phyloP scores from a whole-genome alignment of 2,329 filamentous ascomycete genomes.

The Alternaria postmessia region DNA sequence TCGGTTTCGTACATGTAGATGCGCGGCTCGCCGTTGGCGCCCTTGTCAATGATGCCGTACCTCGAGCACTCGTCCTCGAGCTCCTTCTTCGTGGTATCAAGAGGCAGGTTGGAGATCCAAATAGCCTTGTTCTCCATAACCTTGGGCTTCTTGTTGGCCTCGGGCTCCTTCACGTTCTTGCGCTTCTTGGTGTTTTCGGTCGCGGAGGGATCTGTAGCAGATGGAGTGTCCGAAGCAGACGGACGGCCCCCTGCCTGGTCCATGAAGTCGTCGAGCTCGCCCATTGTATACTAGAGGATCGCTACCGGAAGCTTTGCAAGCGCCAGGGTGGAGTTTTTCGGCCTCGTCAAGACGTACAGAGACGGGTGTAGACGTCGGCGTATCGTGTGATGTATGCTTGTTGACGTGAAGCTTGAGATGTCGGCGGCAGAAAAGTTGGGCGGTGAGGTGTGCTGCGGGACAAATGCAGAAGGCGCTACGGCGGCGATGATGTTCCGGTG shows the following conservation, averaged over 20 bases:
- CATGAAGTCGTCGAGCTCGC: slow-evolving; percentile 24
- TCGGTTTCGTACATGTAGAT: slow-evolving; percentile 92
- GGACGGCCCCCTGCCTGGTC: slow-evolving; percentile 13
- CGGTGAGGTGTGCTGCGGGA: slow-evolving; percentile 25
- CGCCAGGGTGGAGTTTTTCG: too few species aligned
- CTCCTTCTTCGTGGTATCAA: slow-evolving; percentile 80
- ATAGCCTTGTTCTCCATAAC: slow-evolving; percentile 80
- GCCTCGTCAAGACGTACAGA: not conserved
- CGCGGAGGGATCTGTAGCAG: slow-evolving; percentile 10
- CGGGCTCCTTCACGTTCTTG: slow-evolving; percentile 28
- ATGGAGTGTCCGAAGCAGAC: slow-evolving; percentile 5
- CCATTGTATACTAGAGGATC: not conserved
- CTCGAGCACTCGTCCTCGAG: slow-evolving; percentile 85
- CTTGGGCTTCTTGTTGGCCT: slow-evolving; percentile 40
- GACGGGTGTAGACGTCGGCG: not conserved
- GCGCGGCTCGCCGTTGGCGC: slow-evolving; percentile 84
- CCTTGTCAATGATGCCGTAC: slow-evolving; percentile 91
- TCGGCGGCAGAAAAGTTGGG: slow-evolving; percentile 35
- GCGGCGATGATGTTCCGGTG: slow-evolving; percentile 18
- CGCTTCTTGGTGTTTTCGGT: slow-evolving; percentile 32
- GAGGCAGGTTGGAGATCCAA: slow-evolving; percentile 87
- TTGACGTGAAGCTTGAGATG: slow-evolving; percentile 12
- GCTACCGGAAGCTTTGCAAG: not conserved
- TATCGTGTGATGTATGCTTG: not conserved
- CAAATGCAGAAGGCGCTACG: slow-evolving; percentile 20